Percentiles rank a stretch among this genome's conserved stretches.
These are phyloP conservation scores for Lichina pygmaea DNA, from an alignment of 495 filamentous ascomycete species.

Conservation along the genomic window DNA sequence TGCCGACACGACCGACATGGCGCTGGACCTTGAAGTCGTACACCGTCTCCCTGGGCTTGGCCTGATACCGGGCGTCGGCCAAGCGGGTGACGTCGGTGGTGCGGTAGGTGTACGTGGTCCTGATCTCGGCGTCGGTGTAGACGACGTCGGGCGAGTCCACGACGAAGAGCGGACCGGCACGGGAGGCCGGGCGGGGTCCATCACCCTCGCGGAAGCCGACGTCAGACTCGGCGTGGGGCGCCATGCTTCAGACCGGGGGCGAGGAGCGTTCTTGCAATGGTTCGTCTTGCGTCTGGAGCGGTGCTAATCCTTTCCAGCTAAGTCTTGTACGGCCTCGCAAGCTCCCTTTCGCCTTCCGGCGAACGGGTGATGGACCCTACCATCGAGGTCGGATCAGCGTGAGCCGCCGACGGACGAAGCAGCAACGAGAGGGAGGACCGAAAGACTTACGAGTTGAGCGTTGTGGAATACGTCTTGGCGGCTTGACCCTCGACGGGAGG, in stretches of 20 bases:
- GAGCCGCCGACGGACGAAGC: background rate
- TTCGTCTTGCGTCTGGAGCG: conserved; percentile 31
- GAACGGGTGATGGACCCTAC: conserved; percentile 84
- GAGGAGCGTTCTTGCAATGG: conserved; percentile 1
- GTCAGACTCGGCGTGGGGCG: conserved; percentile 68
- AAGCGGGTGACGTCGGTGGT: conserved; percentile 55
- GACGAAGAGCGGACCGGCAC: conserved; percentile 36
- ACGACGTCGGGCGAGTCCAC: conserved; percentile 81
- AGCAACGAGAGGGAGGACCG: background rate
- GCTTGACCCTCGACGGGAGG: conserved; percentile 9
- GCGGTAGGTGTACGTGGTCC: conserved; percentile 86
- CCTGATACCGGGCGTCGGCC: conserved; percentile 54
- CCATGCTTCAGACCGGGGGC: conserved; percentile 31
- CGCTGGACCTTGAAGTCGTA: conserved; percentile 97
- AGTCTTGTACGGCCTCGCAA: conserved; percentile 68
- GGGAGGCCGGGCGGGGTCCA: conserved; percentile 15
- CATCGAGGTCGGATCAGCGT: background rate
- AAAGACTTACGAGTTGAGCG: conserved; percentile 57
- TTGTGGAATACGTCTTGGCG: conserved; percentile 79
- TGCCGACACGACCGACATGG: conserved; percentile 72
- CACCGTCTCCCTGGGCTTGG: conserved; percentile 60
- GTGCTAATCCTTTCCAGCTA: background rate
- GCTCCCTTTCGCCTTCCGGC: conserved; percentile 85
- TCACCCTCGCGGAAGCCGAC: conserved; percentile 48
- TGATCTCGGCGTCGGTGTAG: conserved; percentile 73